Evolutionary conservation across 1,139 yeast species (phyloP).

Genomic region (Maudiozyma humilis): DNA sequence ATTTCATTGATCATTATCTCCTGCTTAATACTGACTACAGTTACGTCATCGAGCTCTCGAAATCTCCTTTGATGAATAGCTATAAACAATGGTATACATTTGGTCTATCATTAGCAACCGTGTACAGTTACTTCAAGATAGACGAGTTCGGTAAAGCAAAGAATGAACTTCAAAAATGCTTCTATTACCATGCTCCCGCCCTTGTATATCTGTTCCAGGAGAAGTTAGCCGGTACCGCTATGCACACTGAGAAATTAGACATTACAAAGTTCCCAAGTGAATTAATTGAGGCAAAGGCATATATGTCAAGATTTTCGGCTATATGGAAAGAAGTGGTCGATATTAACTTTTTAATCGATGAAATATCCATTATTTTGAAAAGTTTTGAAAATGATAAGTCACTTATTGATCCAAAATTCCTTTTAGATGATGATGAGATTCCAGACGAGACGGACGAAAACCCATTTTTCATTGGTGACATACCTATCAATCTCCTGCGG

Average conservation of each 20-base stretch:
- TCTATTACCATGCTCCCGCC: constrained; percentile 49
- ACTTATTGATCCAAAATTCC: constrained; percentile 8
- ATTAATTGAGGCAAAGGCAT: constrained; percentile 23
- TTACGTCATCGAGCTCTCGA: constrained; percentile 48
- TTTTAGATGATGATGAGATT: neutral
- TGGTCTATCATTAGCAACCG: constrained; percentile 60
- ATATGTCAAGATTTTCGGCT: constrained; percentile 22
- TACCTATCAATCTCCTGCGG: constrained; percentile 55
- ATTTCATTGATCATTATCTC: constrained; percentile 74
- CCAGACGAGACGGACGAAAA: constrained; percentile 5
- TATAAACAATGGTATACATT: constrained; percentile 67
- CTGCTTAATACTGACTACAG: constrained; percentile 57
- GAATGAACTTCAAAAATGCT: constrained; percentile 43
- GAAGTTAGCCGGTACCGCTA: constrained; percentile 20
- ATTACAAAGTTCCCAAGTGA: constrained; percentile 22
- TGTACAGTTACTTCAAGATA: constrained; percentile 47
- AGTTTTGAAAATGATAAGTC: constrained; percentile 12
- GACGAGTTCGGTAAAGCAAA: constrained; percentile 39
- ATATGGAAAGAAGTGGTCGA: constrained; percentile 30
- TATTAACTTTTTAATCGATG: constrained; percentile 42
- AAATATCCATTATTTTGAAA: constrained; percentile 35
- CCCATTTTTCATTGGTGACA: constrained; percentile 28
- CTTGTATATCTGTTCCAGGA: constrained; percentile 19
- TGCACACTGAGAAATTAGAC: constrained; percentile 7
- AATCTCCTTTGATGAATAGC: constrained; percentile 48